Base-by-base conservation (phyloP, 306 rosid genomes). In the Quillaja saponaria region DNA sequence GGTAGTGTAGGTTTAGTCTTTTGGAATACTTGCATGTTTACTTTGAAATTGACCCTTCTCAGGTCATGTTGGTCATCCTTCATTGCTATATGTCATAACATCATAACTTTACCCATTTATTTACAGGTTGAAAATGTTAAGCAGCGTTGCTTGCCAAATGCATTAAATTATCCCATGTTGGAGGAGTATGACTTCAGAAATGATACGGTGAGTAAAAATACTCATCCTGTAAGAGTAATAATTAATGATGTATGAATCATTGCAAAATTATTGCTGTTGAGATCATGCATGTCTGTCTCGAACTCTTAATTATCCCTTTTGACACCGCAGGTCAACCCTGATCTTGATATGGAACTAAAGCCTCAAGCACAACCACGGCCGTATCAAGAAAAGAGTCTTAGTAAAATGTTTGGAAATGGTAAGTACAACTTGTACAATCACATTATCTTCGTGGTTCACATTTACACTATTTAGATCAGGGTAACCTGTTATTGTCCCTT, bases 351-450 rank as follows among this genome's bases (percentile, higher is more conserved):
- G 90, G 98, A 92, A 74, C 78, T 88, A 47, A 92, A 92, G 81
- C 96, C 98, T 67, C 95, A 92, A 61, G 98, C 96, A 51, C 96
- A 92, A 69, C 98, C 98, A 47, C 85, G 96, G 40, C 98, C 98
- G 6, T 88, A 92, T 84, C 98, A 92, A 70, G 98, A 92, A 73
- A 92, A 92, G 84, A 92, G 98, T 62, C 86, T 92, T 62, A 92
- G 96, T 72, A 88, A 92, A 86, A 92, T 92, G 98, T 92, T 92
- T 84, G 98, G 98, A 71, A 92, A 92, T 46, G 96, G 98, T 92
- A 81, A 52, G 56, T 16, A 17, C 51, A 58, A 62, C 41, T 37
- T 19, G 49, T 51, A 60, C 62, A 15, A 58, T 18, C 58, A 48
- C 25, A 31, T 35, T 39, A 45, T 48, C 31, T 42, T 51, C 31